Evolutionary conservation across 148 eudicot species (phyloP), one percentile per base, ranked within the genome.

Genomic region (Linanthus parryae): DNA sequence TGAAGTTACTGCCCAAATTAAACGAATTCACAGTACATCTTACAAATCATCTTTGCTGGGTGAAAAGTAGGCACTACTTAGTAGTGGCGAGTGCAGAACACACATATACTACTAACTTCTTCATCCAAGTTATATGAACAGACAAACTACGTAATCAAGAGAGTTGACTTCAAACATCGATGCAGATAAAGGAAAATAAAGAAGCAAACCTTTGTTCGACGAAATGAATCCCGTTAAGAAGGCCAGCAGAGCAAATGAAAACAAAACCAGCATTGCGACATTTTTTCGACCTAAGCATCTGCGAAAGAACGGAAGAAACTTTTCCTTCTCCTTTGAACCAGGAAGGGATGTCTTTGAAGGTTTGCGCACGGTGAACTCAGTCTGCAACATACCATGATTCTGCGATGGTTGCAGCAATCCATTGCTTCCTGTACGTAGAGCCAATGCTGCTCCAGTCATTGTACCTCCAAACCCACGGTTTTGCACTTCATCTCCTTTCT

Each of bases 371-470:
- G 48, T 44, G 58, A 62, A 61, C 14, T 70, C 54, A 67, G 67
- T 67, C 53, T 79, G 88, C 60, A 73, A 67, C 48, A 58, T 75
- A 37, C 74, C 84, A 73, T 82, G 84, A 36, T 80, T 42, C 46
- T 42, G 46, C 8, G 46, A 76, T 47, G 64, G 67, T 62, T 68
- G 90, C 79, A 80, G 69, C 24, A 83, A 82, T 65, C 94, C 97
- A 72, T 70, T 56, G 75, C 90, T 89, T 37, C 62, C 76, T 7
- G 74, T 59, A 52, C 90, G 81, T 53, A 69, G 52, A 57, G 84
- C 94, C 79, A 79, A 73, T 69, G 90, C 73, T 84, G 66, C 81
- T 62, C 77, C 73, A 79, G 73, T 85, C 97, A 89, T 89, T 77
- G 81, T 82, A 73, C 63, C 79, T 76, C 76, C 66, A 77, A 66